Conservation (phyloP, 2,329 filamentous ascomycete species). For the Tolypocladium capitatum region DNA sequence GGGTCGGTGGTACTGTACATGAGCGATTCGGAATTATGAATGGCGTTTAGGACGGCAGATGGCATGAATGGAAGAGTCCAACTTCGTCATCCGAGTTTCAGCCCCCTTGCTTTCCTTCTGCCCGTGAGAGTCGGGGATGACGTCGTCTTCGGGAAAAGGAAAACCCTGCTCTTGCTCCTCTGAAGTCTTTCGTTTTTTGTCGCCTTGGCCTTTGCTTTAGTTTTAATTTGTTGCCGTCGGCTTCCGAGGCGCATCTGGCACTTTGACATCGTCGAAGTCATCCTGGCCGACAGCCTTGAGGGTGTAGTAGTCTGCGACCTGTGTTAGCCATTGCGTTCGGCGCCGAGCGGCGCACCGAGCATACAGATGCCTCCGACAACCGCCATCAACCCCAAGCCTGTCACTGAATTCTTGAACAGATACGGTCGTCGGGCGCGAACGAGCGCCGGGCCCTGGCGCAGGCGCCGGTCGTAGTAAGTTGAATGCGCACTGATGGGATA, state of each 20-base stretch:
- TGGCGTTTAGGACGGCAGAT: neutral
- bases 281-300: constrained; percentile 86
- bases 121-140: neutral
- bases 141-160: neutral
- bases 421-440: constrained; percentile 87
- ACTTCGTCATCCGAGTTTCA: neutral
- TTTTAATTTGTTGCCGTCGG: constrained; percentile 17
- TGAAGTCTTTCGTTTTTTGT: neutral
- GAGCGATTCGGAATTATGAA: neutral
- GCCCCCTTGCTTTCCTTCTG: neutral
- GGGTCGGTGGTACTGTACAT: neutral
- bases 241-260: constrained; percentile 58
- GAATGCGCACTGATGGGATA: constrained; percentile 29
- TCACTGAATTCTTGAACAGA: constrained; percentile 75
- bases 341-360: constrained; percentile 22
- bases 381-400: constrained; percentile 60
- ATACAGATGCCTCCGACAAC: constrained; percentile 81
- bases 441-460: constrained; percentile 75
- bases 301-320: constrained; percentile 39
- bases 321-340: constrained; percentile 5
- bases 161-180: neutral
- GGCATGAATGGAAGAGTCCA: neutral
- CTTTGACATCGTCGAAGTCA: constrained; percentile 88
- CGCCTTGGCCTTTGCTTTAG: neutral
- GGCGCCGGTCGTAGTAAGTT: constrained; percentile 85